These are phyloP conservation scores for Epichloe coenophiala DNA, from an alignment of 2,329 filamentous ascomycete genomes.

Conservation along the genomic window DNA sequence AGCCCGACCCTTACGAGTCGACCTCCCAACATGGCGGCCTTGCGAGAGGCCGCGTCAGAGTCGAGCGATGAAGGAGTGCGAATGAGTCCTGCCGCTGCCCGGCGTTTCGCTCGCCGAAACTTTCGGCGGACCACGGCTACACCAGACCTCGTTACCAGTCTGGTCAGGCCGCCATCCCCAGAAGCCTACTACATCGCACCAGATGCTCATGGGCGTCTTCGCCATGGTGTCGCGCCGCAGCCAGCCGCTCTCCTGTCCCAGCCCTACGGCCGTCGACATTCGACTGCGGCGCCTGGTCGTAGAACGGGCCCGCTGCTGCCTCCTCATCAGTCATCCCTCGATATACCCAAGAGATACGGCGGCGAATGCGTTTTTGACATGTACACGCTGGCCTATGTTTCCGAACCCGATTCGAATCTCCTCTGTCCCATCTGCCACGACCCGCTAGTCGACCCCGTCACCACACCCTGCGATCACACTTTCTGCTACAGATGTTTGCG, in stretches of 20 bases:
- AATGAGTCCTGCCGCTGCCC: conserved; percentile 21
- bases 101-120: conserved; percentile 23
- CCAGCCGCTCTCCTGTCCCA: conserved; percentile 2
- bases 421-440: conserved; percentile 45
- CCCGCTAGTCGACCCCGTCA: conserved; percentile 45
- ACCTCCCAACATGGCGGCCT: neutral
- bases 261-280: conserved; percentile 8
- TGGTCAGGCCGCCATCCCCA: conserved; percentile 24
- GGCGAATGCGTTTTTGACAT: conserved; percentile 29
- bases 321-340: conserved; percentile 25
- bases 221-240: conserved; percentile 9
- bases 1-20: neutral
- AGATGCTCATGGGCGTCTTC: conserved; percentile 12
- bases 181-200: conserved; percentile 20
- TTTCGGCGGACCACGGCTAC: conserved; percentile 22
- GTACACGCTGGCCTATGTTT: conserved; percentile 30
- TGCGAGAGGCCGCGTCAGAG: conserved; percentile 16
- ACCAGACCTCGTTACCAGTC: conserved; percentile 26
- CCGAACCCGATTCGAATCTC: conserved; percentile 31
- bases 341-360: conserved; percentile 24
- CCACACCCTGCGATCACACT: conserved; percentile 50
- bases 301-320: conserved; percentile 21
- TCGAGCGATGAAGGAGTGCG: conserved; percentile 23
- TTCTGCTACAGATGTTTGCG: conserved; percentile 48
- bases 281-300: conserved; percentile 14